Evolutionary conservation across 2,329 filamentous ascomycete genomes (phyloP), one percentile per base, ranked within the genome.

Genomic region (Beauveria bassiana): DNA sequence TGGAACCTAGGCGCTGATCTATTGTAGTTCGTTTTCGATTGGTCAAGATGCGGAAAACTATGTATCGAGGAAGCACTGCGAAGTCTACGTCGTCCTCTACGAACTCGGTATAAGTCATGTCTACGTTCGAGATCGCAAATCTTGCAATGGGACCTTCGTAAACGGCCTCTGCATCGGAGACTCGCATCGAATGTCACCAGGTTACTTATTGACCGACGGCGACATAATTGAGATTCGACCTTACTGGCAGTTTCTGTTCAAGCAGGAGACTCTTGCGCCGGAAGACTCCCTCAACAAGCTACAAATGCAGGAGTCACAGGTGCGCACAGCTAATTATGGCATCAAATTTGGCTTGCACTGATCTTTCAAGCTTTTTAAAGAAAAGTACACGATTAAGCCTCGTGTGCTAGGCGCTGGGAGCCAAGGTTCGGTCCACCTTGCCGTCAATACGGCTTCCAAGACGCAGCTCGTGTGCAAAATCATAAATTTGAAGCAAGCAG

Each of bases 381-480:
- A 70, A 50, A 71, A 69, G 42, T 77, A 76, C 58, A 31, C 58
- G 0, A 59, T 78, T 38, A 71, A 72, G 5, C 64, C 70, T 12
- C 70, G 71, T 14, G 73, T 74, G 47, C 69, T 78, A 9, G 75
- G 75, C 1, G 66, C 71, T 40, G 75, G 75, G 2, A 68, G 72
- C 24, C 73, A 77, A 62, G 75, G 70, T 16, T 64, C 67, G 18
- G 74, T 77, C 14, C 74, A 72, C 53, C 66, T 77, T 7, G 72
- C 75, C 8, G 69, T 79, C 3, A 78, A 89, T 18, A 70, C 74
- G 26, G 70, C 70, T 7, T 82, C 80, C 0, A 76, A 78, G 43
- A 79, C 78, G 61, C 88, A 91, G 67, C 65, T 90, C 22, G 87
- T 86, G 12, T 91, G 88, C 75, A 91, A 91, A 67, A 72, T 90